A percentile compares a stretch with the other conserved stretches of the same genome.
Conservation (phyloP, 139 green algal genomes). For the Auxenochlorella pyrenoidosa region DNA sequence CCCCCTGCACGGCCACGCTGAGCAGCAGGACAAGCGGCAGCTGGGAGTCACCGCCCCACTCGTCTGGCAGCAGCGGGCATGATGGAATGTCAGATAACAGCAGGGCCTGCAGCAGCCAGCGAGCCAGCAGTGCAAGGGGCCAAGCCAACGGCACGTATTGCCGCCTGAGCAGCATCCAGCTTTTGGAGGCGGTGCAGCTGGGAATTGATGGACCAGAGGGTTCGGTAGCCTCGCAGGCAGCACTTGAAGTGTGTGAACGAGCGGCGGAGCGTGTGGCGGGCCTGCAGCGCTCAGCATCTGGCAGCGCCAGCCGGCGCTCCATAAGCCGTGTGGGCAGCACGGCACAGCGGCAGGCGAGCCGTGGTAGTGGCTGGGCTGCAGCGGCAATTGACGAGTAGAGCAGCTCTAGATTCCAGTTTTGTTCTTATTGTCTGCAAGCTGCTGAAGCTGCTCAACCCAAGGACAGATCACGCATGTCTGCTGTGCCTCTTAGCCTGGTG, state of each 20-base stretch:
- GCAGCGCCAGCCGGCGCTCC: not conserved
- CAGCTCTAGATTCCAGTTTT: too few species aligned
- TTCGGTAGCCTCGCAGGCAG: conserved; percentile 5
- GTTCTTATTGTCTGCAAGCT: too few species aligned
- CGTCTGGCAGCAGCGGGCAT: not conserved
- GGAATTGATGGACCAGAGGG: not conserved
- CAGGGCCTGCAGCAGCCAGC: not conserved
- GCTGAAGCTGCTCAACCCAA: too few species aligned
- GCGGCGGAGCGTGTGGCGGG: not conserved
- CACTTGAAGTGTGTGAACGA: not conserved
- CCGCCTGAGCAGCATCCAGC: conserved; percentile 6
- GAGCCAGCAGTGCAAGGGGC: too few species aligned
- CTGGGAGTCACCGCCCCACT: not conserved
- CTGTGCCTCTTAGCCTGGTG: too few species aligned
- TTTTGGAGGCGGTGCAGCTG: conserved; percentile 2
- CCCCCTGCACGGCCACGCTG: not conserved
- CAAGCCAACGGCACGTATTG: not conserved
- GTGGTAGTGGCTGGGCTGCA: not conserved
- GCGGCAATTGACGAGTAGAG: not conserved
- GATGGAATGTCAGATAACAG: not conserved
- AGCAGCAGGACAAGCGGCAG: not conserved
- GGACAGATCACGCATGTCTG: too few species aligned
- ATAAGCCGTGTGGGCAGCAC: not conserved
- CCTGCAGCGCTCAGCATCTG: not conserved
- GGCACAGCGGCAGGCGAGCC: not conserved